Evolutionary conservation across 768 basidiomycete species (phyloP).

Genomic region (Leccinum ochraceum): DNA sequence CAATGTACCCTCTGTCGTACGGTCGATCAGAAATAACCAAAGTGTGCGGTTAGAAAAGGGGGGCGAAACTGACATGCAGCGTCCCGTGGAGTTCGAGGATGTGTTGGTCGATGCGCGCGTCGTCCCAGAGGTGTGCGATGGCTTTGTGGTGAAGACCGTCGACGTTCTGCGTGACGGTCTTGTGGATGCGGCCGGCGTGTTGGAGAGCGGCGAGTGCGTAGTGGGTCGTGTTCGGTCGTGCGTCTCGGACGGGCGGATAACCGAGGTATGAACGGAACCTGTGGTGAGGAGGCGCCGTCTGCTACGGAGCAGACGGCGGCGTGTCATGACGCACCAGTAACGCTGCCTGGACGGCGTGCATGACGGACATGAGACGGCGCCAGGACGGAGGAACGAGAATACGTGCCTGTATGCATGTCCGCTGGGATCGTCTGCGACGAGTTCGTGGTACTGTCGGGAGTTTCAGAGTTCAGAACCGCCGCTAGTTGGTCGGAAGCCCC

Average conservation of each 20-base stretch:
- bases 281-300: neutral
- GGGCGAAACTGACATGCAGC: constrained; percentile 57
- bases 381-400: constrained; percentile 1
- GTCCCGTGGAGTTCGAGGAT: constrained; percentile 91
- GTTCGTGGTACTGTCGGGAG: constrained; percentile 65
- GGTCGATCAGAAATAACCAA: constrained; percentile 12
- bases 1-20: constrained; percentile 67
- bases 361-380: constrained; percentile 7
- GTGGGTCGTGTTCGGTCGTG: constrained; percentile 88
- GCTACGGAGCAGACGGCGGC: neutral
- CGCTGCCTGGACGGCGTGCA: constrained; percentile 56
- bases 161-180: constrained; percentile 87
- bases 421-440: constrained; percentile 67
- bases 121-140: constrained; percentile 45
- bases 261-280: constrained; percentile 78
- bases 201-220: constrained; percentile 84
- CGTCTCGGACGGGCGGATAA: constrained; percentile 83
- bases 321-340: constrained; percentile 60
- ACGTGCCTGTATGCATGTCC: constrained; percentile 72
- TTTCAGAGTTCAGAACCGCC: constrained; percentile 8
- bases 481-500: neutral
- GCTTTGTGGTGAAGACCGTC: constrained; percentile 93
- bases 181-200: constrained; percentile 57
- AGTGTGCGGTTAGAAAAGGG: neutral
- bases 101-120: constrained; percentile 35